Conservation (phyloP, 2,329 filamentous ascomycete species). For the Corniculantispora saksenae region DNA sequence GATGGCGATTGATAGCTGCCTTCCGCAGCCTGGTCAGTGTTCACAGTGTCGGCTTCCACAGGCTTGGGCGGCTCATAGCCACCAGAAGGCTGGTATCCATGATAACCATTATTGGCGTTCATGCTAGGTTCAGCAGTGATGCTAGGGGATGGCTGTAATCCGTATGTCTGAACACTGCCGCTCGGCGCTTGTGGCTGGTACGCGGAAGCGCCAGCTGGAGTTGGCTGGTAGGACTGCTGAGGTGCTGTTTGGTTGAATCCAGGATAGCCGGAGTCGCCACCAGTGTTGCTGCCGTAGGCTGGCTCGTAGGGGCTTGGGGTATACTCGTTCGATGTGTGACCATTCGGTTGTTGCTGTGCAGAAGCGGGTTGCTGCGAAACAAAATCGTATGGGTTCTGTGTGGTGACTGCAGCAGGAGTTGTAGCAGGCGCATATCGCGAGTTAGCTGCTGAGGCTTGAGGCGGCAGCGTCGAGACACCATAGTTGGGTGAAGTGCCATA, state of each 20-base stretch:
- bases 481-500: slow-evolving; percentile 59
- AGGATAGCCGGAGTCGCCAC: slow-evolving; percentile 4
- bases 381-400: slow-evolving; percentile 29
- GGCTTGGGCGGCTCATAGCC: slow-evolving; percentile 50
- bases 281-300: slow-evolving; percentile 24
- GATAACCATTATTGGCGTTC: slow-evolving; percentile 28
- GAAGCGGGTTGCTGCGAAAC: not conserved
- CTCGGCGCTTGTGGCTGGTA: slow-evolving; percentile 21
- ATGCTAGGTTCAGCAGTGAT: slow-evolving; percentile 31
- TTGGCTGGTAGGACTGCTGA: not conserved
- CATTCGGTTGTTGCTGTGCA: slow-evolving; percentile 24
- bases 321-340: slow-evolving; percentile 34
- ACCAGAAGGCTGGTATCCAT: slow-evolving; percentile 44
- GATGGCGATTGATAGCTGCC: slow-evolving; percentile 8
- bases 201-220: not conserved
- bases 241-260: not conserved
- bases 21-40: slow-evolving; percentile 22
- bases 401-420: slow-evolving; percentile 25
- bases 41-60: slow-evolving; percentile 22
- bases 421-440: slow-evolving; percentile 53
- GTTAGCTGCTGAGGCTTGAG: slow-evolving; percentile 39
- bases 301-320: slow-evolving; percentile 40
- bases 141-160: slow-evolving; percentile 28
- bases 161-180: slow-evolving; percentile 31
- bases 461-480: slow-evolving; percentile 31